Evolutionary conservation across 139 green algal genomes (phyloP).

Genomic region (Chlamydomonas sphaeroides): DNA sequence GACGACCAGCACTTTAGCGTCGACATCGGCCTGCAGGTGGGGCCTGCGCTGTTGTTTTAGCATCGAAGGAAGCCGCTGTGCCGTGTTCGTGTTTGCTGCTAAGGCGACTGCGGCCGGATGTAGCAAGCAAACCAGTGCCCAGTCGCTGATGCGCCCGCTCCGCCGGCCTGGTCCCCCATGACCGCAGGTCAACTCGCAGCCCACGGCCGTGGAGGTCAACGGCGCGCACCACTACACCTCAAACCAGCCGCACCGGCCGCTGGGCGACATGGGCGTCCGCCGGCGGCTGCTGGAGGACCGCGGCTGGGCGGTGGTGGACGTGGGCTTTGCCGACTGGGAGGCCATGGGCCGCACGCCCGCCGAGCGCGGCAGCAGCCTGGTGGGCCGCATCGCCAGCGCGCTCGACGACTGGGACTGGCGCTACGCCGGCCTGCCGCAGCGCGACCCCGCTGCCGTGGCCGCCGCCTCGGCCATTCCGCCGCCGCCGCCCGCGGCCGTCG

Average conservation of each 20-base stretch:
- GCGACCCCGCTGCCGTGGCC: neutral
- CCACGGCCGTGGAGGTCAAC: constrained; percentile 58
- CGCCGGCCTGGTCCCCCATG: too few species aligned
- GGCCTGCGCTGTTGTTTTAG: too few species aligned
- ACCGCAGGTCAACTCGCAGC: constrained; percentile 46
- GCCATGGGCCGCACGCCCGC: neutral
- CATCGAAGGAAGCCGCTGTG: too few species aligned
- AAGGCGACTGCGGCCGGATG: neutral
- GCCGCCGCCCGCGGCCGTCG: constrained; percentile 10
- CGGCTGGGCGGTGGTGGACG: constrained; percentile 53
- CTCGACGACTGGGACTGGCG: constrained; percentile 34
- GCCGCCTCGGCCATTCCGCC: neutral
- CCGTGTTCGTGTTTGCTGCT: too few species aligned
- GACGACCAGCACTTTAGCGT: constrained; percentile 61
- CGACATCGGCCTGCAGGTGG: constrained; percentile 56
- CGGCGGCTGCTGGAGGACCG: constrained; percentile 52
- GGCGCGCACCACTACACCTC: constrained; percentile 57
- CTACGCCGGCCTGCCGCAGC: constrained; percentile 24
- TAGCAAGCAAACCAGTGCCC: too few species aligned
- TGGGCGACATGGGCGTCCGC: constrained; percentile 46
- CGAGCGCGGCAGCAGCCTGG: constrained; percentile 18
- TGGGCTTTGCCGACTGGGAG: constrained; percentile 54
- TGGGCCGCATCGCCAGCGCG: constrained; percentile 13
- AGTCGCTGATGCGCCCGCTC: neutral
- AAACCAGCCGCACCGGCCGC: constrained; percentile 40